A percentile compares a stretch with the other conserved stretches of the same genome.
Conservation (phyloP, 2,329 filamentous ascomycete species). For the Scedosporium apiospermum region DNA sequence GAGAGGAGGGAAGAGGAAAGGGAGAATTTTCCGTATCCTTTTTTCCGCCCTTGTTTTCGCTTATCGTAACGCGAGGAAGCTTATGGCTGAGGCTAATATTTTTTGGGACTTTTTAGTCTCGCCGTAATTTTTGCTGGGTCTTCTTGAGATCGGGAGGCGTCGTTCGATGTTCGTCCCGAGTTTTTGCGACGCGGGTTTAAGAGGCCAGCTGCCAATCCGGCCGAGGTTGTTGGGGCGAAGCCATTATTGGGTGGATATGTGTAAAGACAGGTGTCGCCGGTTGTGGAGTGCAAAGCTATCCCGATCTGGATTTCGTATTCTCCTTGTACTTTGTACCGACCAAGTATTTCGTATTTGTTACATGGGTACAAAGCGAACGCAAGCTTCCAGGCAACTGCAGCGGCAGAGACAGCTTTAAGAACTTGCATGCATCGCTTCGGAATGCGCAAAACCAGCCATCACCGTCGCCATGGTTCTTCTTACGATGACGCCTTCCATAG, state of each 20-base stretch:
- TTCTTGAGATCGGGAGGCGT: not conserved
- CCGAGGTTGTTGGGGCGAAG: not conserved
- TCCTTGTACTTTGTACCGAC: not conserved
- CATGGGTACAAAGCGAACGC: not conserved
- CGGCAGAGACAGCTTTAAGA: not conserved
- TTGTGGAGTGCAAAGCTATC: not conserved
- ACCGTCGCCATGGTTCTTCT: slow-evolving; percentile 57
- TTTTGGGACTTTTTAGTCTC: not conserved
- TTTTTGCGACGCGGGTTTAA: not conserved
- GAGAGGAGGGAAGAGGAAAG: slow-evolving; percentile 2
- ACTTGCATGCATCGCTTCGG: not conserved
- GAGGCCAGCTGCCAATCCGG: not conserved
- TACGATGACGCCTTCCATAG: slow-evolving; percentile 62
- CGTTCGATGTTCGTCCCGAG: not conserved
- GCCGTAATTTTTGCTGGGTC: not conserved
- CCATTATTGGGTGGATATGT: not conserved
- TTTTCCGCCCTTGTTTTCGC: not conserved
- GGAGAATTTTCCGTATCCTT: not conserved
- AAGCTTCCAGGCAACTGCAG: not conserved
- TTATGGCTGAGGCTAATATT: not conserved
- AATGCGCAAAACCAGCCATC: not conserved
- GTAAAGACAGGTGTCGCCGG: not conserved
- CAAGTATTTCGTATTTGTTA: not conserved
- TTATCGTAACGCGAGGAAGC: not conserved
- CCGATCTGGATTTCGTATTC: not conserved